phyloP scores from a whole-genome alignment of 2,329 filamentous ascomycete species.

The Dactylellina haptotyla region DNA sequence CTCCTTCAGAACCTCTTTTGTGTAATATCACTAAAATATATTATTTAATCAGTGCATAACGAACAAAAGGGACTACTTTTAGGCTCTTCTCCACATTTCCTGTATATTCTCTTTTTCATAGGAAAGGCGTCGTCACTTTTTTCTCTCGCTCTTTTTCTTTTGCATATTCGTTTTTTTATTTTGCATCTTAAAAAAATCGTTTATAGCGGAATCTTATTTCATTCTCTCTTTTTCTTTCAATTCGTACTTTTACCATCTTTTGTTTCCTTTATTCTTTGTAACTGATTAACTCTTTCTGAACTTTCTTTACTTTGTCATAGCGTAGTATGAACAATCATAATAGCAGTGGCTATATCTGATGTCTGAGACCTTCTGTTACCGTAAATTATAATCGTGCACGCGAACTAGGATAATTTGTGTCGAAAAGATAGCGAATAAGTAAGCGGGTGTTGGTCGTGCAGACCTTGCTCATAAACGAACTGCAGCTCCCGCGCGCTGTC shows the following conservation, averaged over 20 bases:
- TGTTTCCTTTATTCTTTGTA: slow-evolving; percentile 14
- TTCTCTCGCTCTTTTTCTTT: slow-evolving; percentile 8
- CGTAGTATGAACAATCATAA: slow-evolving; percentile 42
- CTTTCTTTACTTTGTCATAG: slow-evolving; percentile 19
- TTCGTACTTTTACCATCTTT: slow-evolving; percentile 6
- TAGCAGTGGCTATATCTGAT: slow-evolving; percentile 13
- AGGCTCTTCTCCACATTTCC: neutral
- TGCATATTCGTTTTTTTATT: slow-evolving; percentile 17
- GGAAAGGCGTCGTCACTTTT: slow-evolving; percentile 39
- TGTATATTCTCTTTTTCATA: slow-evolving; percentile 37
- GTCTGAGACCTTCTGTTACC: neutral
- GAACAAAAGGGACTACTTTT: slow-evolving; percentile 1
- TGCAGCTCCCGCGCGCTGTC: neutral
- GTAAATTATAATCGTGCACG: too few relatives aligned
- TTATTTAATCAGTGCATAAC: slow-evolving; percentile 4
- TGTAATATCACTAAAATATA: slow-evolving; percentile 6
- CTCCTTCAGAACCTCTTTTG: slow-evolving; percentile 1
- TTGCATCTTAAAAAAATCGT: slow-evolving; percentile 40
- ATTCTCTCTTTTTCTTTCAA: slow-evolving; percentile 6
- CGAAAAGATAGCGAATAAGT: too few relatives aligned
- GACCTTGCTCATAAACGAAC: neutral
- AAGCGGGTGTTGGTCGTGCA: too few relatives aligned
- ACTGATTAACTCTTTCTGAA: slow-evolving; percentile 3
- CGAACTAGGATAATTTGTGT: too few relatives aligned
- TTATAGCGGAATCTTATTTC: slow-evolving; percentile 34